Evolutionary conservation across 148 eudicot genomes (phyloP).

Genomic region (Spergularia bocconei): DNA sequence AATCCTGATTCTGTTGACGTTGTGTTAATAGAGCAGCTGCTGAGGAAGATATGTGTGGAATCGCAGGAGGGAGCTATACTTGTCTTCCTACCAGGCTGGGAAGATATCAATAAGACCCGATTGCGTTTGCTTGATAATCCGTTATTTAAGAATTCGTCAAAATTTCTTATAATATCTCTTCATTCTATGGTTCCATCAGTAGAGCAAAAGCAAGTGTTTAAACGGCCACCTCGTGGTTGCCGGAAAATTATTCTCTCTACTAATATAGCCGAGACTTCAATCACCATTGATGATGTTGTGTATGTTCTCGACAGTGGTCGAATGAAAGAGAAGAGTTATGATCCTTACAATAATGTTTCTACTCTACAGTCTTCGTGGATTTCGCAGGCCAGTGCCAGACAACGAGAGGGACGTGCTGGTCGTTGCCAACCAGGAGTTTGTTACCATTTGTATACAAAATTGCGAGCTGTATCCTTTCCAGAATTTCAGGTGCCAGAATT

Average conservation of each 20-base stretch:
- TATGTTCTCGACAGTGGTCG: slow-evolving; percentile 91
- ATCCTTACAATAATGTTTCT: slow-evolving; percentile 81
- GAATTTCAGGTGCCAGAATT: slow-evolving; percentile 95
- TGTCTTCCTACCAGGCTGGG: slow-evolving; percentile 97
- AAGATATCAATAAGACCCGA: slow-evolving; percentile 69
- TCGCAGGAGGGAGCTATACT: slow-evolving; percentile 80
- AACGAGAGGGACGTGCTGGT: slow-evolving; percentile 99
- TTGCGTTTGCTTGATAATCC: slow-evolving; percentile 45
- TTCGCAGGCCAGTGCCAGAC: slow-evolving; percentile 95
- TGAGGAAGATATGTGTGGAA: slow-evolving; percentile 71
- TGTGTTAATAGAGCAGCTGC: slow-evolving; percentile 63
- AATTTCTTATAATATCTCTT: slow-evolving; percentile 59
- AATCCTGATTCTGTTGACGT: slow-evolving; percentile 68
- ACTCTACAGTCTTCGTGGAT: slow-evolving; percentile 92
- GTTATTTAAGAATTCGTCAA: slow-evolving; percentile 57
- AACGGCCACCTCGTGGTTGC: slow-evolving; percentile 67
- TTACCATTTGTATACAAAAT: slow-evolving; percentile 81
- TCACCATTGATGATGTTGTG: slow-evolving; percentile 94
- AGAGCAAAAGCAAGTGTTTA: slow-evolving; percentile 86
- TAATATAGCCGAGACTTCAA: slow-evolving; percentile 88
- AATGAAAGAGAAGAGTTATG: slow-evolving; percentile 93
- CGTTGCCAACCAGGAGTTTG: slow-evolving; percentile 96
- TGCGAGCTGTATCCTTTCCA: slow-evolving; percentile 61
- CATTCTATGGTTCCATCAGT: slow-evolving; percentile 84
- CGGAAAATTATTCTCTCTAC: slow-evolving; percentile 92